Evolutionary conservation across 352 stramenopile species (phyloP), one percentile per base, ranked within the genome.

Genomic region (Globisporangium yorkense): DNA sequence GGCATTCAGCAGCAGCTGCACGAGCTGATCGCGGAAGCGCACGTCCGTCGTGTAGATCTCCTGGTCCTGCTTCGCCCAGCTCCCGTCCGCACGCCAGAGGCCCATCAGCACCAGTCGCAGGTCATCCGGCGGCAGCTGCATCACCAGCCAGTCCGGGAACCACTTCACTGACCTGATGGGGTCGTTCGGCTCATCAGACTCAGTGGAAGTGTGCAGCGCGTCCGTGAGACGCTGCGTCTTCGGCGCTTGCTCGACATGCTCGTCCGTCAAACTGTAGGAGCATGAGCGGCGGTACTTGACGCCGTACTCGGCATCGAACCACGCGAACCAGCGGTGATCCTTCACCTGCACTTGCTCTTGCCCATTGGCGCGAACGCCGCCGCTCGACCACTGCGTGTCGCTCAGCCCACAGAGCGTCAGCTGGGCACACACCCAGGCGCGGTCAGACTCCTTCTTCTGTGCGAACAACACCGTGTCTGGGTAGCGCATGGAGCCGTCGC

Each of bases 1-100:
- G 20, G 53, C 53, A 50, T 57, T 49, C 53, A 57, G 41, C 53
- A 57, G 53, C 40, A 57, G 41, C 40, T 57, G 53, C 53, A 57
- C 40, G 27, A 57, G 53, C 29, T 57, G 53, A 50, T 57, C 53
- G 31, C 53, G 41, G 53, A 57, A 50, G 24, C 40, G 53, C 29
- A 43, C 41, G 27, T 24, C 16, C 27, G 37, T 7, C 53, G 53
- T 57, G 39, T 40, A 29, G 27, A 57, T 57, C 53, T 49, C 52
- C 20, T 27, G 41, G 10, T 24, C n/a, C 40, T 57, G 52, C 41
- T 27, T 57, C 52, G 18, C 27, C 39, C 52, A 49, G 52, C 52
- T 57, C 40, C 9, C 43, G 37, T 49, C 7, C n/a, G 52, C 41
- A 51, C 40, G 52, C 52, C 40, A 57, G 41, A 57, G 40, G 29